These are phyloP conservation scores for Murraya paniculata DNA, from an alignment of 345 rosid species.

Conservation along the genomic window DNA sequence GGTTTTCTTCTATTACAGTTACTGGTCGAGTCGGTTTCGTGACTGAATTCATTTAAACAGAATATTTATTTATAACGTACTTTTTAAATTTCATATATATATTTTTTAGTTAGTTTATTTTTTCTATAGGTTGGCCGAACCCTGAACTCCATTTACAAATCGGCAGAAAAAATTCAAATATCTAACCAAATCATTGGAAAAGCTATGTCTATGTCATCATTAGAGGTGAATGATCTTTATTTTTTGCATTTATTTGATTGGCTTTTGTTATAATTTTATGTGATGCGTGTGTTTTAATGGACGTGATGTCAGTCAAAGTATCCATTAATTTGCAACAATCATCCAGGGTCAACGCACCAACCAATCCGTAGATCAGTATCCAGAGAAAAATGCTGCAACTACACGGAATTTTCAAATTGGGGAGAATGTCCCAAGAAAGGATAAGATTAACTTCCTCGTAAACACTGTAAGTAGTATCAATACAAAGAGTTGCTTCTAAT, in stretches of 20 bases:
- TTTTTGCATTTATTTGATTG: neutral
- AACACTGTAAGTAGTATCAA: conserved; percentile 60
- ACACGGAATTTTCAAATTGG: conserved; percentile 42
- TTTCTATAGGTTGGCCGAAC: conserved; percentile 6
- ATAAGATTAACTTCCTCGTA: conserved; percentile 60
- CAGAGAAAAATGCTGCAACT: conserved; percentile 25
- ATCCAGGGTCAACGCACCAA: conserved; percentile 17
- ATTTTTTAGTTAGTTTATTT: neutral
- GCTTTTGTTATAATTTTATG: neutral
- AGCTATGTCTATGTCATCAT: neutral
- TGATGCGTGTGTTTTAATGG: neutral
- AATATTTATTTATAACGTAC: neutral
- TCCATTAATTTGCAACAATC: conserved; percentile 4
- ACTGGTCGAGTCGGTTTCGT: too few relatives aligned
- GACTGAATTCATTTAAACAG: too few relatives aligned
- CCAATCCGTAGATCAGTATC: conserved; percentile 15
- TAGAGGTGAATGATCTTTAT: conserved; percentile 14
- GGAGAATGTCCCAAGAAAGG: conserved; percentile 69
- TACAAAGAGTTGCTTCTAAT: neutral
- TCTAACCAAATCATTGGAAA: conserved; percentile 11
- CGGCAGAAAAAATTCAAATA: conserved; percentile 17
- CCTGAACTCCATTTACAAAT: conserved; percentile 16
- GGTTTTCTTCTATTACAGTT: neutral
- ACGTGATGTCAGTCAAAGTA: neutral
- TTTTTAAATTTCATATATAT: neutral